Evolutionary conservation across 2,329 filamentous ascomycete species (phyloP).

Genomic region (Colletotrichum theobromicola): DNA sequence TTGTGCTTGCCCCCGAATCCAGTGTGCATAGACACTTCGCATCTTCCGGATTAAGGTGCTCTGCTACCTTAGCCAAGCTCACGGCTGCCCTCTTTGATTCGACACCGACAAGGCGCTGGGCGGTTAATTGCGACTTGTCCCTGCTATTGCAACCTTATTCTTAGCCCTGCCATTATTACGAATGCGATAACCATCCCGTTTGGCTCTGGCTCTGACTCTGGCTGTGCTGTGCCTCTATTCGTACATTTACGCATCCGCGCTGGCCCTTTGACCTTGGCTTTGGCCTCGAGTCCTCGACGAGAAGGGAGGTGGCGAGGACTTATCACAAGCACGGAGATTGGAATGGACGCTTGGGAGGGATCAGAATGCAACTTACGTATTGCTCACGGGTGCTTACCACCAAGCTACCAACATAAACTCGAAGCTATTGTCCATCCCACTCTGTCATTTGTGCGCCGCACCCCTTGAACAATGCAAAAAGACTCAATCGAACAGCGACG

Average conservation of each 20-base stretch:
- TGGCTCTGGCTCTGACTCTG: background rate
- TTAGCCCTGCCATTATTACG: background rate
- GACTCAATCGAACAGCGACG: background rate
- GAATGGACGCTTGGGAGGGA: background rate
- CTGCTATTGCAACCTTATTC: conserved; percentile 18
- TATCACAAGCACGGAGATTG: background rate
- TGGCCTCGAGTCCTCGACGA: background rate
- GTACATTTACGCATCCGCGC: background rate
- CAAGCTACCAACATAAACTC: background rate
- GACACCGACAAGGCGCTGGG: background rate
- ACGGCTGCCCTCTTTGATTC: background rate
- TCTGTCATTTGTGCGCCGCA: background rate
- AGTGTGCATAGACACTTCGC: background rate
- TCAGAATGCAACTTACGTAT: background rate
- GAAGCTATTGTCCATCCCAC: background rate
- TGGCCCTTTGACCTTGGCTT: background rate
- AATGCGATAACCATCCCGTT: background rate
- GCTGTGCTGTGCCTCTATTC: background rate
- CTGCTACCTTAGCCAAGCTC: background rate
- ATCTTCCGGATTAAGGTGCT: background rate
- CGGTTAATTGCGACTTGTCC: conserved; percentile 5
- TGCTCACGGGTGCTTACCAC: background rate
- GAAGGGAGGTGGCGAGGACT: background rate
- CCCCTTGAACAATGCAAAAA: background rate
- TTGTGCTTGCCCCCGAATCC: background rate